A percentile compares a stretch with the other conserved stretches of the same genome.
Conservation (phyloP, 805 yeast species). For the Kuraishia borneana region DNA sequence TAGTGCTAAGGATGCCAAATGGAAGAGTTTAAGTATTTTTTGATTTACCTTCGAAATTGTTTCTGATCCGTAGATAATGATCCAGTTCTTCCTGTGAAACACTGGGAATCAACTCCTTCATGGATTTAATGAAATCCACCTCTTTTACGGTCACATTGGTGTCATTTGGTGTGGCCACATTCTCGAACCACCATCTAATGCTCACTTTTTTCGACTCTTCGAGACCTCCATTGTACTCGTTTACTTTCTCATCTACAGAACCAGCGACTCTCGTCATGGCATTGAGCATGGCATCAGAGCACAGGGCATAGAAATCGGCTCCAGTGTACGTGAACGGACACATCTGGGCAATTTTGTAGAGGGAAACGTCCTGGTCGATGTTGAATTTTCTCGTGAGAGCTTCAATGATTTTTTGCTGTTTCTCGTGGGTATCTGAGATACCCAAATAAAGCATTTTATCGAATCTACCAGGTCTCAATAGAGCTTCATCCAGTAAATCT, state of each 20-base stretch:
- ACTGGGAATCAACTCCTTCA: conserved; percentile 61
- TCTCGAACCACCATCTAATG: conserved; percentile 86
- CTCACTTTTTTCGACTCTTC: conserved; percentile 32
- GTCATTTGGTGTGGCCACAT: conserved; percentile 58
- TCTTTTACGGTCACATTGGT: conserved; percentile 53
- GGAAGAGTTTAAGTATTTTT: conserved; percentile 20
- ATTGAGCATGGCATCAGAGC: conserved; percentile 91
- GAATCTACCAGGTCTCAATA: conserved; percentile 88
- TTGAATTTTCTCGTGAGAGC: conserved; percentile 83
- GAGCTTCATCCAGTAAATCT: conserved; percentile 87
- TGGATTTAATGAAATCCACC: conserved; percentile 74
- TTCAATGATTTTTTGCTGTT: conserved; percentile 74
- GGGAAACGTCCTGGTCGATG: conserved; percentile 47
- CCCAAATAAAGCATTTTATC: conserved; percentile 94
- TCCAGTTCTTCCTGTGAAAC: conserved; percentile 80
- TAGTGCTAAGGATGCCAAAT: conserved; percentile 13
- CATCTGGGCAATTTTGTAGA: conserved; percentile 44
- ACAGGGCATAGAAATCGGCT: conserved; percentile 93
- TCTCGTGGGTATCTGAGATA: conserved; percentile 81
- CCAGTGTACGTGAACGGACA: conserved; percentile 94
- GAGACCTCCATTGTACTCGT: conserved; percentile 29
- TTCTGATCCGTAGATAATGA: conserved; percentile 72
- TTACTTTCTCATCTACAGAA: conserved; percentile 58
- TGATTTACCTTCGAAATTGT: conserved; percentile 64
- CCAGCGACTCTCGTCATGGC: conserved; percentile 90